These are phyloP conservation scores for Populus euphratica DNA, from an alignment of 345 rosid genomes.

Conservation along the genomic window DNA sequence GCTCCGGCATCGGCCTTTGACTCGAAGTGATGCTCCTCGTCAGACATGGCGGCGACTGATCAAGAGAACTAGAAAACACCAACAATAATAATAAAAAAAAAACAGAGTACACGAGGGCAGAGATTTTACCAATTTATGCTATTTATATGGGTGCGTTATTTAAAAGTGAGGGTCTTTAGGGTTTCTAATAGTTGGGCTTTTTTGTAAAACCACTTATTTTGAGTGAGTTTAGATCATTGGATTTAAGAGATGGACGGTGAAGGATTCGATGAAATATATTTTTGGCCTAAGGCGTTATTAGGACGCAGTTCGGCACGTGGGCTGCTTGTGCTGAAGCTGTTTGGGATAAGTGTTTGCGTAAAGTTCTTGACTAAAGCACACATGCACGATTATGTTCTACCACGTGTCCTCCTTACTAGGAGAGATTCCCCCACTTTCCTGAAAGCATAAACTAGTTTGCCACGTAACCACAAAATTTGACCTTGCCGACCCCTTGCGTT, in stretches of 20 bases:
- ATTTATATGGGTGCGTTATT: constrained; percentile 9
- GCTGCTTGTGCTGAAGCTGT: neutral
- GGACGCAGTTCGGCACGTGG: constrained; percentile 14
- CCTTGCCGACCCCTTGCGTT: no score
- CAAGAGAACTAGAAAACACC: neutral
- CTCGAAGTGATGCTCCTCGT: constrained; percentile 38
- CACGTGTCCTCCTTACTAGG: no score
- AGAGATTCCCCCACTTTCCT: no score
- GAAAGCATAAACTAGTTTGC: no score
- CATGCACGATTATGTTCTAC: no score
- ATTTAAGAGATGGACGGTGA: neutral
- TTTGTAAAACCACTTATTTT: neutral
- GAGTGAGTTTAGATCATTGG: neutral
- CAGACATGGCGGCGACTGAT: constrained; percentile 25
- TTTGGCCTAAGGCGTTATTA: neutral
- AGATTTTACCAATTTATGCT: neutral
- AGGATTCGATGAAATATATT: neutral
- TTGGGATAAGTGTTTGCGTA: neutral
- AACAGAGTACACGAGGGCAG: neutral
- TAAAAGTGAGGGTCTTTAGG: constrained; percentile 8
- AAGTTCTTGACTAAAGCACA: neutral
- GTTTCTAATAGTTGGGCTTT: neutral
- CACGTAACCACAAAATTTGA: no score
- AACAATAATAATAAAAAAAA: no score
- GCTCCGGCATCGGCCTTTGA: constrained; percentile 40